These are phyloP conservation scores for Pulveroboletus frians DNA, from an alignment of 768 basidiomycete genomes.

Conservation along the genomic window DNA sequence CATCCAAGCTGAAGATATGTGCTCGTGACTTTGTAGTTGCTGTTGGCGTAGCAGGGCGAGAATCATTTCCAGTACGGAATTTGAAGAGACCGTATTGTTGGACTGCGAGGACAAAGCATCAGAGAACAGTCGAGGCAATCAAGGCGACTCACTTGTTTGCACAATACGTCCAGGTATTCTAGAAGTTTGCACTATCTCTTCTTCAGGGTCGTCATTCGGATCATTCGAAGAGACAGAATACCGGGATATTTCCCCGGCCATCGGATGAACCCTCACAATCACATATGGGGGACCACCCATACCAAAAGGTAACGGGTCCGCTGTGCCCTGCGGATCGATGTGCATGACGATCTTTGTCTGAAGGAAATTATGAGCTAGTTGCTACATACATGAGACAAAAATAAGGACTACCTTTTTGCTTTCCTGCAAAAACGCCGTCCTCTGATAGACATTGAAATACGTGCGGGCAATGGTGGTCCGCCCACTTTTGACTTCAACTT, in stretches of 20 bases:
- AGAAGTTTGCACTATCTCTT: constrained; percentile 76
- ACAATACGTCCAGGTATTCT: constrained; percentile 71
- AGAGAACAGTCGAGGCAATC: not conserved
- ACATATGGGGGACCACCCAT: constrained; percentile 66
- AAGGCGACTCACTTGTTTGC: constrained; percentile 65
- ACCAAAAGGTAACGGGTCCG: constrained; percentile 76
- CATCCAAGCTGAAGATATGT: constrained; percentile 86
- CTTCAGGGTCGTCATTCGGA: constrained; percentile 66
- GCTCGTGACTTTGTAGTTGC: constrained; percentile 65
- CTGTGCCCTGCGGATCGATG: constrained; percentile 69
- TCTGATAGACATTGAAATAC: constrained; percentile 88
- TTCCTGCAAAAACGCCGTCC: constrained; percentile 74
- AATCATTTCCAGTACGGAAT: constrained; percentile 71
- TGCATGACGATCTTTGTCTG: constrained; percentile 88
- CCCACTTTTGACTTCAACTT: constrained; percentile 65
- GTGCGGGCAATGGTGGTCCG: constrained; percentile 64
- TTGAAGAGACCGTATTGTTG: constrained; percentile 88
- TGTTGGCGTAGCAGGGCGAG: constrained; percentile 83
- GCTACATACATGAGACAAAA: not conserved
- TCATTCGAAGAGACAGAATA: constrained; percentile 73
- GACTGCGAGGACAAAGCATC: constrained; percentile 40
- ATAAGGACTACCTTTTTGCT: constrained; percentile 59
- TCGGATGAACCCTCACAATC: constrained; percentile 75
- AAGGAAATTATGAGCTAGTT: constrained; percentile 4
- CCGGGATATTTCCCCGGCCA: constrained; percentile 78